Evolutionary conservation across 2,329 filamentous ascomycete genomes (phyloP), one percentile per base, ranked within the genome.

Genomic region (Macrophomina tecta): DNA sequence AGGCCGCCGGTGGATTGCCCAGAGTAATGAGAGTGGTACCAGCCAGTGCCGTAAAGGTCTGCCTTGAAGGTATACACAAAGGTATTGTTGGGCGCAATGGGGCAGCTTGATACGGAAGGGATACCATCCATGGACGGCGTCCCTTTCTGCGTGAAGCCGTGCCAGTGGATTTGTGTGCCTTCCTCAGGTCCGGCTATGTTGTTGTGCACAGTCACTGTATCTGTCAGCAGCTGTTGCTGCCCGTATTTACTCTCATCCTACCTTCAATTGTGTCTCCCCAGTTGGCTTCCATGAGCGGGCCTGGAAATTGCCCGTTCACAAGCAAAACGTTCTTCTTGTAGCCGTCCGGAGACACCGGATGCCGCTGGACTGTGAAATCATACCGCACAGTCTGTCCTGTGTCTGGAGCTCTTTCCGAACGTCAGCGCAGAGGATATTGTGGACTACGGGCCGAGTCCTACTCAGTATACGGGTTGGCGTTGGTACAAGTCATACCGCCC

Each of bases 81-180:
- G 11, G 62, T 67, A 4, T 67, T 60, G 73, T 73, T 74, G 72
- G 77, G 77, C 23, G 73, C 70, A 42, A 79, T 74, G 2, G 77
- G 77, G 56, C 77, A 79, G 56, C 78, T 76, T 28, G 68, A 64
- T 34, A 77, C 72, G 14, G 74, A 72, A 3, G 77, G 75, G 2
- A 78, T 76, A 65, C 77, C 77, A 63, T 79, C 77, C 61, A 74
- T 76, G 72, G 72, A 77, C 4, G 73, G 71, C 14, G 75, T 76
- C 7, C 70, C 69, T 7, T 68, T 70, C 42, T 78, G 76, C 30
- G 75, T 68, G 8, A 79, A 67, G 40, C 77, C 76, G 60, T 78
- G 75, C 42, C 73, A 74, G 64, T 79, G 77, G 23, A 79, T 53
- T 2, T 75, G 52, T 12, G 77, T 78, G 9, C 77, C 77, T 60